Evolutionary conservation across 768 basidiomycete genomes (phyloP), one percentile per base, ranked within the genome.

Genomic region (Filobasidium floriforme): DNA sequence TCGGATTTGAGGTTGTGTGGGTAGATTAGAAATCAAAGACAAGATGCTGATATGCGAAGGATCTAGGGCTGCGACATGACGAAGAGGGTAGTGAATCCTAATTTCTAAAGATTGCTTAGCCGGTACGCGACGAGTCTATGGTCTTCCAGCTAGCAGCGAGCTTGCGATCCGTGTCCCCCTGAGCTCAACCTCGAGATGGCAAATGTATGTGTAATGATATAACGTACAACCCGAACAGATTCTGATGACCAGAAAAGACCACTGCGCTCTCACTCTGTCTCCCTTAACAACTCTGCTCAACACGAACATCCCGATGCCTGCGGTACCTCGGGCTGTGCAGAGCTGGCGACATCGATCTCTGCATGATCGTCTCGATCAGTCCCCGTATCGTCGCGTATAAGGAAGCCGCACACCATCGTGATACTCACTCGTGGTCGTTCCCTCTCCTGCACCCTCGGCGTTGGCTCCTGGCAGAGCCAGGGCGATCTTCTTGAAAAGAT

Each of bases 401-500:
- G 14, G 14, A 46, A 46, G 1, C 18, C 15, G 46, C 5, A 49
- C 46, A 15, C 9, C 37, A 15, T 43, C 12, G 49, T 15, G 22
- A 1, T 9, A 65, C 64, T 60, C 44, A 59, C 57, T 62, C 24
- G 70, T 82, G 69, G 80, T 81, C 28, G 71, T 72, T 24, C 71
- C 67, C 15, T 71, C 72, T 43, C 88, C 89, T 77, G 89, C 91
- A 22, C 61, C 73, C 60, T 79, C 76, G 10, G 76, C 59, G 73
- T 93, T 91, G 86, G 92, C 92, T 14, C 96, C 96, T 22, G 96
- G 94, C 60, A 99, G 80, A 1, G 92, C 92, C 88, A 98, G 87
- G 0, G 96, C 96, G 71, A 99, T 99, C 83, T 98, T 98, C 82
- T 97, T 93, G 84, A 99, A 99, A 71, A 99, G 79, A 71, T 90